Percentiles rank a stretch among this genome's conserved stretches.
Evolutionary conservation across 768 basidiomycete species (phyloP).

Genomic region (Dioszegia crocea): DNA sequence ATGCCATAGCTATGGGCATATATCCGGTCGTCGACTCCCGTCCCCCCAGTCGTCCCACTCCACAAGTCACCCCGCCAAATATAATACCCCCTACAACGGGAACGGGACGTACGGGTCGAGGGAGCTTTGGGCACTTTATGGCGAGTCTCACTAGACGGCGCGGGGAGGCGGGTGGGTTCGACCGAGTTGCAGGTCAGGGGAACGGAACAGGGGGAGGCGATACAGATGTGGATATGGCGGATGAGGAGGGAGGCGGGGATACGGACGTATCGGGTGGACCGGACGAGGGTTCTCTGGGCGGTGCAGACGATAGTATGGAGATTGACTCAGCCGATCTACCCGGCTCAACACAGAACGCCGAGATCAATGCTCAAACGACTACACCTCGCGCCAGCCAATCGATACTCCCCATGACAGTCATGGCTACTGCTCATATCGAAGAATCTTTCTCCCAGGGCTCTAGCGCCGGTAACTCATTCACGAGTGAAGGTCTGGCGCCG

Average conservation of each 20-base stretch:
- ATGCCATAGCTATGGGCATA: conserved; percentile 19
- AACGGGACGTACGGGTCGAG: background rate
- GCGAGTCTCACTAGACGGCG: conserved; percentile 6
- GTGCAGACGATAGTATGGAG: conserved; percentile 58
- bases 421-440: conserved; percentile 15
- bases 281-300: conserved; percentile 56
- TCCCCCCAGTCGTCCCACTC: background rate
- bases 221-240: conserved; percentile 45
- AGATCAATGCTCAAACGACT: conserved; percentile 18
- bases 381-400: conserved; percentile 35
- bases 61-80: background rate
- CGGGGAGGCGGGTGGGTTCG: background rate
- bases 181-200: background rate
- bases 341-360: background rate
- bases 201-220: conserved; percentile 14
- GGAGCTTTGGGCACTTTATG: conserved; percentile 7
- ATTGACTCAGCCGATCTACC: conserved; percentile 16
- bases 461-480: conserved; percentile 29
- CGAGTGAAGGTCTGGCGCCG: conserved; percentile 22
- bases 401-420: conserved; percentile 32
- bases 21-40: background rate
- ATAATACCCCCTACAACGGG: background rate
- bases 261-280: conserved; percentile 63
- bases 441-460: conserved; percentile 1
- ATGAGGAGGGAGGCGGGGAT: conserved; percentile 46